phyloP scores from a whole-genome alignment of 306 rosid species.

The Biancaea sappan region DNA sequence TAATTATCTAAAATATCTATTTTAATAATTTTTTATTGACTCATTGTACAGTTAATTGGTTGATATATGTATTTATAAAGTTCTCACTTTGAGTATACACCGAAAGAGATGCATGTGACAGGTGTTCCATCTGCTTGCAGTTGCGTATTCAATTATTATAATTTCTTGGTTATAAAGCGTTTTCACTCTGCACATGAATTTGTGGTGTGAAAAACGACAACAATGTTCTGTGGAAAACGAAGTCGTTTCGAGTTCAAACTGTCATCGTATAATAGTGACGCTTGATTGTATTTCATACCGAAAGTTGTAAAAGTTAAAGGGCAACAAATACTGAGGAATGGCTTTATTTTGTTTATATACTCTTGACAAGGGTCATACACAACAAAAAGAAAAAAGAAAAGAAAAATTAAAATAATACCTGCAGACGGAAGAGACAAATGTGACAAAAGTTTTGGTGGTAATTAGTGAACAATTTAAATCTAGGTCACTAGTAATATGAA shows the following conservation, averaged over 20 bases:
- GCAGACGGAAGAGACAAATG: background rate
- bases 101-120: background rate
- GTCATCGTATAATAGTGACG: too few relatives aligned
- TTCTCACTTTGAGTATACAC: background rate
- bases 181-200: background rate
- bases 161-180: background rate
- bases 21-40: background rate
- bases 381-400: too few relatives aligned
- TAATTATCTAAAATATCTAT: background rate
- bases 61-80: background rate
- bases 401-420: background rate
- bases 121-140: background rate
- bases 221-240: background rate
- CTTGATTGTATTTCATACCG: background rate
- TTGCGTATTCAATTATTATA: background rate
- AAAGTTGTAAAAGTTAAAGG: background rate
- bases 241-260: background rate
- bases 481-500: too few relatives aligned
- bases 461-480: background rate
- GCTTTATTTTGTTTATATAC: background rate
- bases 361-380: background rate
- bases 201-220: constrained; percentile 2
- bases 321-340: background rate
- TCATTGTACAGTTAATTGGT: background rate
- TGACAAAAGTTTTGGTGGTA: background rate